Evolutionary conservation across 2,329 filamentous ascomycete genomes (phyloP).

Genomic region (Fusarium falciforme): DNA sequence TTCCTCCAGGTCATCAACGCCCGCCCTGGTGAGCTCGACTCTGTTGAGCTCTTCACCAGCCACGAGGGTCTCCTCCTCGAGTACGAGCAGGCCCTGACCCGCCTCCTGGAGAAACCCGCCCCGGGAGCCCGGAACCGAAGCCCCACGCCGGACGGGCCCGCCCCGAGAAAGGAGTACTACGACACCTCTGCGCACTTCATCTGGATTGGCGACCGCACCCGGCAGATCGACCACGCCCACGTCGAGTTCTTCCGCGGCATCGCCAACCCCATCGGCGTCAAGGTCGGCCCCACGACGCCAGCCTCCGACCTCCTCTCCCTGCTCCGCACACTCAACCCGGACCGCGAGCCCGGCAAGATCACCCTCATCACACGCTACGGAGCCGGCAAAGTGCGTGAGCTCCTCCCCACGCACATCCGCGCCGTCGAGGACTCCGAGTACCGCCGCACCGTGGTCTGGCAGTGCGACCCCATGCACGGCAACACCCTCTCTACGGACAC

Average conservation of each 20-base stretch:
- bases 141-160: conserved; percentile 56
- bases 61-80: conserved; percentile 95
- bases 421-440: conserved; percentile 85
- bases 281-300: conserved; percentile 90
- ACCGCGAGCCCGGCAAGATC: conserved; percentile 86
- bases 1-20: conserved; percentile 97
- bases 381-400: conserved; percentile 76
- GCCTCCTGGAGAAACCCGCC: conserved; percentile 75
- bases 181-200: conserved; percentile 97
- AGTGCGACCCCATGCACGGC: conserved; percentile 99
- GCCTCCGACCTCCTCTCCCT: conserved; percentile 80
- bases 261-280: conserved; percentile 95
- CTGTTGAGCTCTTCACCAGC: conserved; percentile 93
- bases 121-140: conserved; percentile 47
- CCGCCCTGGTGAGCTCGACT: conserved; percentile 84
- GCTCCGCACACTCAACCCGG: conserved; percentile 87
- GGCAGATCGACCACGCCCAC: conserved; percentile 92
- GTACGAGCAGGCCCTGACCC: conserved; percentile 90
- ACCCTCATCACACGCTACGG: conserved; percentile 97
- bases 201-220: conserved; percentile 97
- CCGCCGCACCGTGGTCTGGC: conserved; percentile 81
- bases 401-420: conserved; percentile 87
- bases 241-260: conserved; percentile 98
- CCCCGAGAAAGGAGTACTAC: conserved; percentile 75
- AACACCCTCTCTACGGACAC: conserved; percentile 75